Base-by-base conservation (phyloP, 129 eudicot genomes). In the Artemisia argyi region DNA sequence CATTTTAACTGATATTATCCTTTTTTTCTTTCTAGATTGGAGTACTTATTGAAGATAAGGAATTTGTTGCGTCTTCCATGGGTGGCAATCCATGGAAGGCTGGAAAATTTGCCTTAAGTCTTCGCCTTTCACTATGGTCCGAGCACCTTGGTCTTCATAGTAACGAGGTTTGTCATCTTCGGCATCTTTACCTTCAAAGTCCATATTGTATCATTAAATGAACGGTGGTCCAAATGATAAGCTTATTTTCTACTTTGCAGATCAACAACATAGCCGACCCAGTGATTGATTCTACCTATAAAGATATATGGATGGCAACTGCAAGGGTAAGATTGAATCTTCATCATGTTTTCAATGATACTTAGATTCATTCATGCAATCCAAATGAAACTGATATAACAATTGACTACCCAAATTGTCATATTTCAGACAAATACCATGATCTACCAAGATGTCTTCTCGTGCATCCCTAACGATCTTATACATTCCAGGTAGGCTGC, bases 231-330 rank as follows among this genome's bases (percentile, higher is more conserved):
- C 42, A 54, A 11, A 61, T 77, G 54, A 7, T 46, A 73, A 32
- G 14, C 42, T 81, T 77, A 46, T 51, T 53, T 63, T 58, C n/a
- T 60, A 69, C 53, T 76, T 72, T 53, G 56, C 79, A 94, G 99
- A 79, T 84, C 68, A 58, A 74, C 76, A 85, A 86, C 75, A 90
- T 94, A 69, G 76, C 75, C 13, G 99, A 94, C 71, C 99, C 99
- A 8, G 96, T 94, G 72, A 72, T 78, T 73, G 97, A 94, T 79
- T 78, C 99, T 69, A 90, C 99, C 61, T 94, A 94, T 84, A 94
- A 94, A 81, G 99, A 90, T 80, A 90, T 88, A 82, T 94, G 99
- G 99, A 94, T 94, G 99, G 93, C 97, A 54, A 86, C 96, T 71
- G 99, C 99, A 28, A 94, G 78, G 96, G 98, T 90, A 59, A 68